Base-by-base conservation (phyloP, 2,329 filamentous ascomycete species). In the Teratosphaeria destructans region DNA sequence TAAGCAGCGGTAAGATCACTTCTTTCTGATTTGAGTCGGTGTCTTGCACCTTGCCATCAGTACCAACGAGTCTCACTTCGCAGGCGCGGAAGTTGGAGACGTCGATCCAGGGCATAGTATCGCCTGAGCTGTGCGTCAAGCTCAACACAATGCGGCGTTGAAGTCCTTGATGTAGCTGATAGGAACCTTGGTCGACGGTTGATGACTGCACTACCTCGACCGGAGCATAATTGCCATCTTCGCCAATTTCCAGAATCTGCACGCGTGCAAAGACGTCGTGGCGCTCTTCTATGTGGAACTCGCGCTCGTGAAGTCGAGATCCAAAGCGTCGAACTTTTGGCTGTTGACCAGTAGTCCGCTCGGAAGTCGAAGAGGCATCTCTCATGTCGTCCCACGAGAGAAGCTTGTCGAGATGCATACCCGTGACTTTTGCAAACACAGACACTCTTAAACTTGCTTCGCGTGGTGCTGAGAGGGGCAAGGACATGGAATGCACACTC, bases 361-460 rank as follows among this genome's bases (percentile, higher is more conserved):
- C 32, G 34, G 57, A 76, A 26, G 76, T 75, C 55, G 80, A 79
- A 2, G 80, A 80, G 27, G 82, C 79, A 73, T 99, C 93, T 60
- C 93, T 86, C 86, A 99, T 96, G 68, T 97, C 94, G 71, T 99
- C 94, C 94, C 94, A 99, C 76, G 94, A 99, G 12, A 96, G 83
- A 56, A 99, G 81, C 77, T 96, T 97, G 74, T 99, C 94, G 26
- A 99, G 82, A 75, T 99, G 94, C 86, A 96, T 96, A 0, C 86
- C 79, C 1, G 90, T 94, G 39, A 96, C 90, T 70, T 88, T 88
- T 19, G 94, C 92, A 72, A 96, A 97, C 62, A 99, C 88, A 55
- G 91, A 90, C 8, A 96, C 88, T 58, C 94, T 85, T 58, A 99
- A 76, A 27, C 85, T 87, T 0, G 90, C 85, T 54, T 87, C 86